A percentile compares a stretch with the other conserved stretches of the same genome.
These are phyloP conservation scores for Botrytis galanthina DNA, from an alignment of 2,329 filamentous ascomycete genomes.

Conservation along the genomic window DNA sequence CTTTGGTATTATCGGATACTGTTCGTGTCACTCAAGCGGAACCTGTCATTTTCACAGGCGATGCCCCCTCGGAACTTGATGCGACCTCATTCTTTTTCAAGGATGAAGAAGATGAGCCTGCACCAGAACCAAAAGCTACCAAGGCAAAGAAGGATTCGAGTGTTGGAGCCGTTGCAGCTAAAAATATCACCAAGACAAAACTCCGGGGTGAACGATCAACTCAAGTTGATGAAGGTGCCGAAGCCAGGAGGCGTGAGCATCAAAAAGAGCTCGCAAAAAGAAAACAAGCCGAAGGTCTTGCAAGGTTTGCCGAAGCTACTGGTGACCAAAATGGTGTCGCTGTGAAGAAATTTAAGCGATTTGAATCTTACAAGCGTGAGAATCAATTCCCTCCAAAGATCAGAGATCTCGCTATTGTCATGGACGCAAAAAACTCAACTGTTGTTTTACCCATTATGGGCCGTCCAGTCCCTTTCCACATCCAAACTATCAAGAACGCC, in stretches of 20 bases:
- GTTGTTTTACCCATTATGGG: slow-evolving; percentile 97
- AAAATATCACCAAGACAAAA: slow-evolving; percentile 93
- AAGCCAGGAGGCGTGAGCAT: slow-evolving; percentile 82
- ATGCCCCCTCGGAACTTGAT: slow-evolving; percentile 86
- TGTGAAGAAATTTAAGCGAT: slow-evolving; percentile 97
- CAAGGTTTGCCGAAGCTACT: slow-evolving; percentile 80
- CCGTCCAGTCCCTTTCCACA: slow-evolving; percentile 94
- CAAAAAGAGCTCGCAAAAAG: slow-evolving; percentile 85
- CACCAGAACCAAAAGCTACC: slow-evolving; percentile 75
- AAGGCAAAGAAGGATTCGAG: slow-evolving; percentile 83
- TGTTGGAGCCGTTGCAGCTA: slow-evolving; percentile 83
- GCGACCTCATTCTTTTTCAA: slow-evolving; percentile 99
- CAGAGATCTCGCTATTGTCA: slow-evolving; percentile 82
- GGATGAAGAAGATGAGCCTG: slow-evolving; percentile 71
- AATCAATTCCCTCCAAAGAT: slow-evolving; percentile 84
- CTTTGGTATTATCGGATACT: slow-evolving; percentile 87
- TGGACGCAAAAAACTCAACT: slow-evolving; percentile 86
- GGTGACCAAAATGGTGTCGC: slow-evolving; percentile 84
- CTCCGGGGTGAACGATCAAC: slow-evolving; percentile 87
- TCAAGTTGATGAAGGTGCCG: slow-evolving; percentile 84
- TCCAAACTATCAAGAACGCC: slow-evolving; percentile 97
- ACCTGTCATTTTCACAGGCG: slow-evolving; percentile 86
- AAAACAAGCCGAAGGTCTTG: slow-evolving; percentile 86
- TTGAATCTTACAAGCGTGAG: slow-evolving; percentile 98
- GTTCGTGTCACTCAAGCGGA: slow-evolving; percentile 81